A percentile compares a stretch with the other conserved stretches of the same genome.
These are phyloP conservation scores for Trametes maxima DNA, from an alignment of 768 basidiomycete species.

Conservation along the genomic window DNA sequence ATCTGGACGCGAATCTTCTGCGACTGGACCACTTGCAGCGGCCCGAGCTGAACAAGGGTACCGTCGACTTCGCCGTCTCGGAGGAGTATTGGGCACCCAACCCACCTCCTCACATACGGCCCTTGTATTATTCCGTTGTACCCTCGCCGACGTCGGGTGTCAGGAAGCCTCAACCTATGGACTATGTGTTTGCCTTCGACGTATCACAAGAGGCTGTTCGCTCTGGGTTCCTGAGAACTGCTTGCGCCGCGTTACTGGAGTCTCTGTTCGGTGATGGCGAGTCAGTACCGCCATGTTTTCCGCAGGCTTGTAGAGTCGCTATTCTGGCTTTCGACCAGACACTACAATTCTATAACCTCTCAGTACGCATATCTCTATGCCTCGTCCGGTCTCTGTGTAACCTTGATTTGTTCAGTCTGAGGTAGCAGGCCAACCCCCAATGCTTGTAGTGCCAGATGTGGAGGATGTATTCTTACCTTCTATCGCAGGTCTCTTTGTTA, in stretches of 20 bases:
- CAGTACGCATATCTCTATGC: conserved; percentile 53
- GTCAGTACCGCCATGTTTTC: conserved; percentile 51
- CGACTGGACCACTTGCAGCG: conserved; percentile 80
- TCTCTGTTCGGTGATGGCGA: conserved; percentile 66
- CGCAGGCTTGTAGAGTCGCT: conserved; percentile 58
- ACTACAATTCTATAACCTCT: conserved; percentile 88
- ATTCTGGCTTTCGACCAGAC: conserved; percentile 81
- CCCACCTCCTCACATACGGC: conserved; percentile 54
- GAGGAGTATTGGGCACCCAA: conserved; percentile 85
- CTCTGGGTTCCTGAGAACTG: conserved; percentile 69
- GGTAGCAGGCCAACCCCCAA: conserved; percentile 48
- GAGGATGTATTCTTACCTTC: conserved; percentile 92
- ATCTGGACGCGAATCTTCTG: conserved; percentile 74
- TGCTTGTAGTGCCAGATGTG: conserved; percentile 85
- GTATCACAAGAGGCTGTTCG: conserved; percentile 68
- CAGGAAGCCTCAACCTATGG: conserved; percentile 64
- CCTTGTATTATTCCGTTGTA: conserved; percentile 55
- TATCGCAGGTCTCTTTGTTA: conserved; percentile 70
- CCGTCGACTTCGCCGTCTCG: conserved; percentile 82
- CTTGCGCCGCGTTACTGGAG: conserved; percentile 62
- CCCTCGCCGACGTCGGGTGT: conserved; percentile 45
- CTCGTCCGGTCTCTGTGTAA: not conserved
- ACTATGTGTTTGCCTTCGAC: conserved; percentile 87
- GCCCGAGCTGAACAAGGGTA: conserved; percentile 88
- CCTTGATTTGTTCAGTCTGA: conserved; percentile 39